Base-by-base conservation (phyloP, 805 yeast species). In the Lipomyces sp. region DNA sequence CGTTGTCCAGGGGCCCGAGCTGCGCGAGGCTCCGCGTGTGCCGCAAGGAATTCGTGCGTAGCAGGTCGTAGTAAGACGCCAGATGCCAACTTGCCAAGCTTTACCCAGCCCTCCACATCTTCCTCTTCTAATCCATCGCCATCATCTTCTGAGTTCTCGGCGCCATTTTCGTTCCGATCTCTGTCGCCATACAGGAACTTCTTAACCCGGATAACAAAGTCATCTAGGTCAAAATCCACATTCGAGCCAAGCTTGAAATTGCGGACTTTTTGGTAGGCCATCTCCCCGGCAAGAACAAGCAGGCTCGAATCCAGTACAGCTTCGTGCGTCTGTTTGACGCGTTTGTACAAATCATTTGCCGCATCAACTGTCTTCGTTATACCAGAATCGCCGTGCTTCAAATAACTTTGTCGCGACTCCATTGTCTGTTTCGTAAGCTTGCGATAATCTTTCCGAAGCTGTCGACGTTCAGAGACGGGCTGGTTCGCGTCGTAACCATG, bases 211-310 rank as follows among this genome's bases (percentile, higher is more conserved):
- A 30, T 30, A 7, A 68, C 57, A 48, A 57, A 62, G 11, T 68
- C 71, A n/a, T 68, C 71, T n/a, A 64, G 18, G 32, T 68, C 71
- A 1, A 68, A 60, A 53, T 68, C 71, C 15, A 61, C 65, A 18
- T 55, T 11, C 30, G 59, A 15, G 33, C 71, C 71, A 42, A 68
- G 64, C 57, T 63, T 66, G 59, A 68, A 30, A 11, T 53, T 51
- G 13, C 70, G 61, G 37, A 66, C 61, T 51, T 63, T 66, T 30
- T 54, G 50, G 48, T 61, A 56, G 15, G 61, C 51, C 18, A 68
- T 48, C 30, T 68, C 71, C 24, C 67, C 63, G 33, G 62, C 33
- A 18, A 67, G 34, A 2, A 62, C 70, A 48, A 66, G 62, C 24
- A 68, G 24, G 30, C 60, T 61, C 53, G 71, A 68, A 56, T 68